phyloP scores from a whole-genome alignment of 2,329 filamentous ascomycete species.

The Penicillium sp. region DNA sequence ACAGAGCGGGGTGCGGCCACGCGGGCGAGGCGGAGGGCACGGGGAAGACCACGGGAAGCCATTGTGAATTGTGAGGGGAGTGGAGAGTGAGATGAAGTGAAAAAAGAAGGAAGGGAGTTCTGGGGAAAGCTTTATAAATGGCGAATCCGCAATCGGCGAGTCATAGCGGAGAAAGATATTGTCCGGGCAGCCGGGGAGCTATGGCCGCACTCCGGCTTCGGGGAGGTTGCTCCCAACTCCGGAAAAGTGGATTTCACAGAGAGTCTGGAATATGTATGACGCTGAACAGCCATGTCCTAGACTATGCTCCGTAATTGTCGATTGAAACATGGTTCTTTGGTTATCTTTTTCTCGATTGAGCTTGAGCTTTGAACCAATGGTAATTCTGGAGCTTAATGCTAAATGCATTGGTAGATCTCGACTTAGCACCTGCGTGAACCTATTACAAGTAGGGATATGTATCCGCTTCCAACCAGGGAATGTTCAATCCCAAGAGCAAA shows the following conservation, averaged over 20 bases:
- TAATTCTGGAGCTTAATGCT: too few species aligned
- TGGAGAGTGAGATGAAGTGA: slow-evolving; percentile 9
- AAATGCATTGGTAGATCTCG: too few species aligned
- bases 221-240: not conserved
- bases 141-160: slow-evolving; percentile 14
- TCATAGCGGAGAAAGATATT: slow-evolving; percentile 11
- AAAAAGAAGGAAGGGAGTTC: slow-evolving; percentile 15
- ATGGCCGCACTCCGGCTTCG: not conserved
- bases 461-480: too few species aligned
- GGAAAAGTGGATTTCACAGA: not conserved
- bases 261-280: not conserved
- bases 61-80: slow-evolving; percentile 37
- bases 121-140: slow-evolving; percentile 23
- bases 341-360: too few species aligned
- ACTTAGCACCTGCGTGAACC: too few species aligned
- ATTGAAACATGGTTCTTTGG: too few species aligned
- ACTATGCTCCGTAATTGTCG: too few species aligned
- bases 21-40: slow-evolving; percentile 60
- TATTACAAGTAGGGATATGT: too few species aligned
- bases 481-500: too few species aligned
- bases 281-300: too few species aligned
- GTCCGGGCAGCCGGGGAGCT: slow-evolving; percentile 4
- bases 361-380: too few species aligned
- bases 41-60: slow-evolving; percentile 53
- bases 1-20: slow-evolving; percentile 61